A percentile compares a stretch with the other conserved stretches of the same genome.
Conservation (phyloP, 2,329 filamentous ascomycete genomes). For the Rhynchosporium agropyri region DNA sequence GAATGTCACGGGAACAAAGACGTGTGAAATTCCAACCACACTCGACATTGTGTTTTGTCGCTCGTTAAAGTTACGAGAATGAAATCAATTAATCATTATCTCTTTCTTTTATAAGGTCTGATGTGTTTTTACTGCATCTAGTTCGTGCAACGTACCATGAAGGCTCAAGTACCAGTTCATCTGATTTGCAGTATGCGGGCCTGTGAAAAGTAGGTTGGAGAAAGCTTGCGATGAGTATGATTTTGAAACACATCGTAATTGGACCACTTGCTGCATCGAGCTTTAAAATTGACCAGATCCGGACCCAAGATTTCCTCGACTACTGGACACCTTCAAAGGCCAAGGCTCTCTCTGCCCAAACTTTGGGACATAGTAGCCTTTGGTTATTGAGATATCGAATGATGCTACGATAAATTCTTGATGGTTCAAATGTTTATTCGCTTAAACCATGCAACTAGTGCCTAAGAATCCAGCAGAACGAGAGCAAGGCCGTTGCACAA, state of each 20-base stretch:
- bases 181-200: not conserved
- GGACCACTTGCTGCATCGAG: too few species aligned
- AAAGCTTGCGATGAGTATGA: not conserved
- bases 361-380: not conserved
- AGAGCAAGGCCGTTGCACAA: slow-evolving; percentile 26
- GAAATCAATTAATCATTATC: not conserved
- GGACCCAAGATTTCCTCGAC: not conserved
- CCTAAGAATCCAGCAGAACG: slow-evolving; percentile 23
- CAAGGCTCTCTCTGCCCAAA: not conserved
- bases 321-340: not conserved
- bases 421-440: slow-evolving; percentile 22
- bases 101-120: not conserved
- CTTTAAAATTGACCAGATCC: too few species aligned
- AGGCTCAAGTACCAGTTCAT: not conserved
- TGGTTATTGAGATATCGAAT: slow-evolving; percentile 8
- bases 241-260: not conserved
- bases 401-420: slow-evolving; percentile 6
- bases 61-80: not conserved
- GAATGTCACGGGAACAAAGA: not conserved
- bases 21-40: slow-evolving; percentile 9
- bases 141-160: not conserved
- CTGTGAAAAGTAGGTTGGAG: not conserved
- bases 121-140: not conserved
- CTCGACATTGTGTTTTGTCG: not conserved
- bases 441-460: slow-evolving; percentile 28